A percentile compares a stretch with the other conserved stretches of the same genome.
phyloP scores from a whole-genome alignment of 148 eudicot genomes.

The Diospyros lotus region DNA sequence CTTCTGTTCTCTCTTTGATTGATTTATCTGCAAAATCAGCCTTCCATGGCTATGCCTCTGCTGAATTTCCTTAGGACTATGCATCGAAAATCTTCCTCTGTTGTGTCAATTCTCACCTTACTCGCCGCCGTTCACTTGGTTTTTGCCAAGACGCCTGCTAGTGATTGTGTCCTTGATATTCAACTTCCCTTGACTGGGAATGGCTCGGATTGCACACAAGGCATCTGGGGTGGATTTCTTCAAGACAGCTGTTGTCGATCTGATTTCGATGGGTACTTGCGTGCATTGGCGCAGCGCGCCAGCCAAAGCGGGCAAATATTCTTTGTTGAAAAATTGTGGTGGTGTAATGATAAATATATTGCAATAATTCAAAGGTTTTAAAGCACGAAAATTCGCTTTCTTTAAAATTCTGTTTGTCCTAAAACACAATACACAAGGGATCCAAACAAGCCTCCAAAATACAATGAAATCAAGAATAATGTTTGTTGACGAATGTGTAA shows the following conservation, averaged over 20 bases:
- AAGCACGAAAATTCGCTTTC: no score
- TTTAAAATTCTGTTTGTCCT: no score
- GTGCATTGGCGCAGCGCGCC: constrained; percentile 18
- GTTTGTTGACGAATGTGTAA: no score
- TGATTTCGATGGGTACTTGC: constrained; percentile 25
- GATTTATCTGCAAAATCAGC: not conserved
- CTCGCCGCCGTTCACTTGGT: constrained; percentile 10
- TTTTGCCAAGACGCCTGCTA: not conserved
- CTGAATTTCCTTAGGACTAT: constrained; percentile 6
- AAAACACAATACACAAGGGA: no score
- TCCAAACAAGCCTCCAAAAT: no score
- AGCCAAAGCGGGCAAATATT: constrained; percentile 32
- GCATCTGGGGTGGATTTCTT: constrained; percentile 35
- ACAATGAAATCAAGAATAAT: no score
- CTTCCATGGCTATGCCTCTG: constrained; percentile 4
- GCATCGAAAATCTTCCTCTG: not conserved
- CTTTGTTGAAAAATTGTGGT: not conserved
- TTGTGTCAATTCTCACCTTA: constrained; percentile 6
- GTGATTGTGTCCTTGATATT: constrained; percentile 27
- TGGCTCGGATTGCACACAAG: constrained; percentile 15
- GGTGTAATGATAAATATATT: no score
- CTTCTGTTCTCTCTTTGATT: not conserved
- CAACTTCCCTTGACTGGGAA: constrained; percentile 9
- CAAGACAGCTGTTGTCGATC: constrained; percentile 18
- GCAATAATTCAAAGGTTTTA: no score